Base-by-base conservation (phyloP, 106 monocot genomes). In the Dendrobium nobile region DNA sequence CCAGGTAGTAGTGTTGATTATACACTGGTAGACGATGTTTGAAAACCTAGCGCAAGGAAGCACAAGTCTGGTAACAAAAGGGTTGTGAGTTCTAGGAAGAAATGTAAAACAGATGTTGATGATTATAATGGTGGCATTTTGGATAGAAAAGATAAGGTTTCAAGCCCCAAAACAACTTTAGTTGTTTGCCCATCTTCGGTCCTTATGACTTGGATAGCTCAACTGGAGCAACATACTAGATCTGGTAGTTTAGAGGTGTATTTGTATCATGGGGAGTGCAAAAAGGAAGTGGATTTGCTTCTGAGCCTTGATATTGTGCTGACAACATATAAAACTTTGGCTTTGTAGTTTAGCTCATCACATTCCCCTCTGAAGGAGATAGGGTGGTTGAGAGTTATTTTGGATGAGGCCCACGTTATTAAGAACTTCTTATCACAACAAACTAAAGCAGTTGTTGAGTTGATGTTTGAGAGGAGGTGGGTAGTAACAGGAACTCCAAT, bases 401-500 rank as follows among this genome's bases (percentile, higher is more conserved):
- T 99, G 77, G 98, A 99, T 82, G 95, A 99, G 81, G 95, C 98
- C 0, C 98, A 99, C 78, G 47, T 92, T 77, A 95, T 99, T 22
- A 99, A 99, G 92, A 99, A 95, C 67, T 86, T 79, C 59, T 84
- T 83, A 1, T 89, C 92, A 24, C 89, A 87, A 74, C 98, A 99
- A 78, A 92, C 98, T 4, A 95, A 99, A 80, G 98, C 98, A 26
- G 95, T 93, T 42, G 82, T 95, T 78, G 89, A 89, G 78, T 82
- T 99, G 88, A 95, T 93, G 65, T 85, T 89, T 18, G 83, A 99
- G 85, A 95, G 93, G 82, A 91, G 95, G 80, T 99, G 98, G 98
- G 93, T 84, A 27, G 98, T 99, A 22, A 99, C 98, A 2, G 98
- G 98, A 76, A 99, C 98, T 19, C 98, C 98, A 31, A 99, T 99